These are phyloP conservation scores for Puccinellia tenuiflora DNA, from an alignment of 176 grass and related monocot genomes.

Conservation along the genomic window DNA sequence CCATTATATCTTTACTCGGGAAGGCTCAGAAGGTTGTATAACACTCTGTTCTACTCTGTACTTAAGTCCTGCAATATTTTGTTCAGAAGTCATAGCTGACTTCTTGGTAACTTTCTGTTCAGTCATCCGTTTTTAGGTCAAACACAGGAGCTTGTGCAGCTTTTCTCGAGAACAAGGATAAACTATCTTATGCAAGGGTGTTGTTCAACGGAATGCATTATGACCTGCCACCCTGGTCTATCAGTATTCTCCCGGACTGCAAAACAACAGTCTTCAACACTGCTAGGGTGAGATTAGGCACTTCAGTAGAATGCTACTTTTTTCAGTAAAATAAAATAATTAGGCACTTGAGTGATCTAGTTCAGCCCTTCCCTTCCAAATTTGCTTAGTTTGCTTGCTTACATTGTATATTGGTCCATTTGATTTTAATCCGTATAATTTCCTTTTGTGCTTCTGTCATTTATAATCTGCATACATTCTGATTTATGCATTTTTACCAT, in stretches of 20 bases:
- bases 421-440: constrained; percentile 6
- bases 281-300: constrained; percentile 61
- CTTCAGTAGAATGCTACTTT: background rate
- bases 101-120: constrained; percentile 29
- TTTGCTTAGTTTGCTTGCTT: constrained; percentile 17
- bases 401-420: background rate
- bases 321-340: no score
- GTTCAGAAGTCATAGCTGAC: constrained; percentile 23
- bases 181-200: constrained; percentile 64
- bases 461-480: background rate
- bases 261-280: constrained; percentile 93
- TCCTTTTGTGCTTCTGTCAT: background rate
- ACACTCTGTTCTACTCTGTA: background rate
- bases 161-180: constrained; percentile 89
- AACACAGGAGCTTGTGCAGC: constrained; percentile 73
- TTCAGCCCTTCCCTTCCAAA: background rate
- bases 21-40: constrained; percentile 59
- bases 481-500: background rate
- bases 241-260: constrained; percentile 95
- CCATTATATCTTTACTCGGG: constrained; percentile 67
- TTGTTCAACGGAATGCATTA: constrained; percentile 86
- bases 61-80: constrained; percentile 13
- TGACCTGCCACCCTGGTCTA: constrained; percentile 90
- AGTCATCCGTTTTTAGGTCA: constrained; percentile 83
- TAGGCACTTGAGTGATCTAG: background rate